A percentile compares a stretch with the other conserved stretches of the same genome.
Evolutionary conservation across 345 rosid species (phyloP).

Genomic region (Populus euphratica): DNA sequence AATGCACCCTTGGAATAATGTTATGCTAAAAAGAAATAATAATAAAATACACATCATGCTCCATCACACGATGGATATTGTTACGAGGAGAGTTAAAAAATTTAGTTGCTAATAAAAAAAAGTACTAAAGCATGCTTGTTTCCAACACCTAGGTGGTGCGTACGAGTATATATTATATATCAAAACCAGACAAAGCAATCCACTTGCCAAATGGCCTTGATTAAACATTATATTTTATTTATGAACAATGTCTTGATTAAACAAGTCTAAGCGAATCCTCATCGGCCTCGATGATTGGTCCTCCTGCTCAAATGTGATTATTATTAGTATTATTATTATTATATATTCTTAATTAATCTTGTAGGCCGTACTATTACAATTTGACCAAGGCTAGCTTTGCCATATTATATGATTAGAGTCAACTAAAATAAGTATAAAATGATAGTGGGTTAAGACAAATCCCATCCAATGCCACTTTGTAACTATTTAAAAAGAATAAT

Average conservation of each 20-base stretch:
- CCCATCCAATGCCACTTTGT: background rate
- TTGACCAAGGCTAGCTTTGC: constrained; percentile 7
- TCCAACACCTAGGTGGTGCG: background rate
- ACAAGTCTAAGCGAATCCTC: background rate
- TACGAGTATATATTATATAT: background rate
- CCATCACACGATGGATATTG: background rate
- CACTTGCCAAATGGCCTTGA: background rate
- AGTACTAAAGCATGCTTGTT: constrained; percentile 11
- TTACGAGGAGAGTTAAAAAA: background rate
- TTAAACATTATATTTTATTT: background rate
- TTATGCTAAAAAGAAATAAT: background rate
- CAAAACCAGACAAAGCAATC: constrained; percentile 10
- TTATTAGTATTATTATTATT: too few relatives aligned
- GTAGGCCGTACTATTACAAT: constrained; percentile 4
- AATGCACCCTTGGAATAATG: background rate
- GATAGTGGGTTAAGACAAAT: constrained; percentile 25
- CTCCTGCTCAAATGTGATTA: background rate
- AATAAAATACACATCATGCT: background rate
- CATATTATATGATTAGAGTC: background rate
- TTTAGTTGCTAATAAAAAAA: background rate
- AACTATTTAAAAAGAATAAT: too few relatives aligned
- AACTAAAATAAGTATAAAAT: background rate
- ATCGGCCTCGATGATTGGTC: background rate
- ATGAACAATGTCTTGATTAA: background rate
- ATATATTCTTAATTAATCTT: background rate